phyloP scores from a whole-genome alignment of 192 early-diverging fungal genomes.

The Backusella westeae region DNA sequence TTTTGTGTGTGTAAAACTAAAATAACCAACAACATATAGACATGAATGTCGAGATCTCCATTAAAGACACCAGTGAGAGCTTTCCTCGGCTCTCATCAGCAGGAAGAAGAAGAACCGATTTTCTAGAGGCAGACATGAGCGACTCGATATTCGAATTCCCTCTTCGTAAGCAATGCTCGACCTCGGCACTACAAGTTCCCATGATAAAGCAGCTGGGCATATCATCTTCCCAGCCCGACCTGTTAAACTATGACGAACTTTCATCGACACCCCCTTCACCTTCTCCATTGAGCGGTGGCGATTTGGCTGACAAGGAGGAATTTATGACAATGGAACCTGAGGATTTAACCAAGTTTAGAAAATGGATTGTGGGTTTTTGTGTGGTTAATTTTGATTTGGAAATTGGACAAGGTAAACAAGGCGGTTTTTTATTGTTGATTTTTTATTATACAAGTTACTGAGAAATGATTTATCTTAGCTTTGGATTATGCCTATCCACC shows the following conservation, averaged over 20 bases:
- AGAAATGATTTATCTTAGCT: constrained; percentile 32
- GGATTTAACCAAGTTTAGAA: constrained; percentile 46
- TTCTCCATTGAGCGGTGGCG: neutral
- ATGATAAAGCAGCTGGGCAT: neutral
- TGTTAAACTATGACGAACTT: neutral
- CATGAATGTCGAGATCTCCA: constrained; percentile 5
- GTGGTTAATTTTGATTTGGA: constrained; percentile 84
- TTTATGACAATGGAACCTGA: constrained; percentile 18
- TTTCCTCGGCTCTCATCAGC: neutral
- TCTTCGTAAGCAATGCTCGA: constrained; percentile 15
- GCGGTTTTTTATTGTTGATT: neutral
- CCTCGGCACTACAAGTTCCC: neutral
- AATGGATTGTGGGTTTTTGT: constrained; percentile 74
- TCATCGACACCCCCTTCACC: neutral
- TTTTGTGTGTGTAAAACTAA: neutral
- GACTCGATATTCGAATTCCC: constrained; percentile 7
- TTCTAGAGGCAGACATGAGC: constrained; percentile 18
- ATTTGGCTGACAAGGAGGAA: constrained; percentile 22
- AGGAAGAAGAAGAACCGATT: neutral
- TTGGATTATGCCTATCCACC: constrained; percentile 73
- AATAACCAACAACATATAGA: neutral
- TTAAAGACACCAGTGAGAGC: neutral
- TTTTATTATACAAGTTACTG: neutral
- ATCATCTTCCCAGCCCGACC: neutral
- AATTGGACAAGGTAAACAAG: constrained; percentile 62